Evolutionary conservation across 208 protist species (phyloP), one percentile per base, ranked within the genome.

Genomic region (Crithidia expoeki): DNA sequence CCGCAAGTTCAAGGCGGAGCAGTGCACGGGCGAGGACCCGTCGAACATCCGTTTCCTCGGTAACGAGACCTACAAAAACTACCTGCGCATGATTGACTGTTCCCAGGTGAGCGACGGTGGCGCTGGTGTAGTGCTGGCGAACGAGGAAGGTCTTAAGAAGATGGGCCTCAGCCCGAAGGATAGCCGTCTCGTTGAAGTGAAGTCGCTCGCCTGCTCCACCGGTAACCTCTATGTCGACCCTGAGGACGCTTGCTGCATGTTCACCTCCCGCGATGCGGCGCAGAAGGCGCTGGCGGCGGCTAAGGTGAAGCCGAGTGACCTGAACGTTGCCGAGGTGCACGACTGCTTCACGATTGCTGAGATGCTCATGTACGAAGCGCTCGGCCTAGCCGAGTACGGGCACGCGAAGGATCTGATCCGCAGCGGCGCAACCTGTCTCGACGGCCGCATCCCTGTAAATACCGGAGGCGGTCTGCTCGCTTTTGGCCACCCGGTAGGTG

Each of bases 321-420:
- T 96, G 57, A 56, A 94, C 30, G 88, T 96, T 4, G 89, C 89
- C 9, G 92, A 97, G 76, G 86, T 98, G 47, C 94, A 98, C 76
- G 94, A 98, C 81, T 98, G 94, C 84, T 98, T 98, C 84, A 87
- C 85, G 47, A 92, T 94, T 75, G 87, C 89, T 10, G 94, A 98
- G 77, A 61, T 98, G 57, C 83, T 97, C 63, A 96, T 96, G 93
- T 96, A 96, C 72, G 94, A 98, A 76, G 94, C 94, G 23, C 84
- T 98, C n/a, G 93, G 93, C 17, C 76, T 98, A 33, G 84, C 88
- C 40, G 83, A 92, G 38, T 88, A 92, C 64, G 94, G 93, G 38
- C 76, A 94, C 55, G 92, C 77, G 25, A 87, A 88, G 73, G 82
- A 92, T 36, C 73, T 96, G 21, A 86, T 94, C 52, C 81, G 82